phyloP scores from a whole-genome alignment of 345 rosid species.

The Populus alba region DNA sequence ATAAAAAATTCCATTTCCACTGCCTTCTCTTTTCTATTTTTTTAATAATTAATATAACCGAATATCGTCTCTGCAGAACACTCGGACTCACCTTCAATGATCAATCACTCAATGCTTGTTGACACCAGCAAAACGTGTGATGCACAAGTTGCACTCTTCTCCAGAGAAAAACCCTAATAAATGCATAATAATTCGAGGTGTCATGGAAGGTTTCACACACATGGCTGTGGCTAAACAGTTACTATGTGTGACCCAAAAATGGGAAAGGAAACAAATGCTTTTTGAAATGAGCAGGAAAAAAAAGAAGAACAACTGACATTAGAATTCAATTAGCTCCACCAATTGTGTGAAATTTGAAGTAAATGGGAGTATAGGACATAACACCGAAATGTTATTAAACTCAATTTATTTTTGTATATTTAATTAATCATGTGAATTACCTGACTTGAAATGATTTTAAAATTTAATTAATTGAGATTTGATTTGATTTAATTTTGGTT shows the following conservation, averaged over 20 bases:
- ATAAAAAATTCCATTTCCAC: no score
- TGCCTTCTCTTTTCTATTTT: no score
- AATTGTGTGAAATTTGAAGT: background rate
- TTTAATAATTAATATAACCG: background rate
- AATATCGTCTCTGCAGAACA: background rate
- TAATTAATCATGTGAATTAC: no score
- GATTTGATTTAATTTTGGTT: no score
- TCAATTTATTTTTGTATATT: no score
- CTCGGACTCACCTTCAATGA: background rate
- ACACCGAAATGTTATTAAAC: no score
- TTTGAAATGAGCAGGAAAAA: no score
- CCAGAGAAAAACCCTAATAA: background rate
- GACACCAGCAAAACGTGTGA: background rate
- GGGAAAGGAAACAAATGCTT: background rate
- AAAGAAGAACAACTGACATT: no score
- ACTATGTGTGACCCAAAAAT: background rate
- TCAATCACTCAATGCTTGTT: background rate
- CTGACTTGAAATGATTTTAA: accelerated
- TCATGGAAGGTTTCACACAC: background rate
- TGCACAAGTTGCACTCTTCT: background rate
- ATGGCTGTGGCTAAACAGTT: constrained; percentile 1
- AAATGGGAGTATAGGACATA: background rate
- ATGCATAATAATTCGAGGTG: background rate
- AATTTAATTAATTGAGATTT: no score
- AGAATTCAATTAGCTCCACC: background rate